Evolutionary conservation across 1,139 yeast genomes (phyloP), one percentile per base, ranked within the genome.

Genomic region (Diutina neorugosa): DNA sequence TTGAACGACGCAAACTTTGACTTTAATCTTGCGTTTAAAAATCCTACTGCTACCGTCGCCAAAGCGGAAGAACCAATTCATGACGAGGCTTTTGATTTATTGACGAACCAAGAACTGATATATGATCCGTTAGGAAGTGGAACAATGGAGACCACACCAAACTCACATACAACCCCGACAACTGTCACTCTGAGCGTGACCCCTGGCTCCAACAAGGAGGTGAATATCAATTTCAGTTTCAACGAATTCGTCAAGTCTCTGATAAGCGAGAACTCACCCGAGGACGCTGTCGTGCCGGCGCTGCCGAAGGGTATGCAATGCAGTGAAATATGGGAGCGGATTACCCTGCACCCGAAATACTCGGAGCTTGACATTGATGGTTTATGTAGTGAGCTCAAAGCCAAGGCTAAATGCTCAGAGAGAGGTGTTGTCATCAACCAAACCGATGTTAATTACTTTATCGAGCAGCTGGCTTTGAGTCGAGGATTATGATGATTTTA

Each of bases 361-460:
- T 82, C 94, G 6, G 96, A 91, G 57, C 75, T 93, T 55, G 98
- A 93, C 67, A 90, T 93, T 58, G 97, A 91, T 65, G 94, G 96
- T 1, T 77, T 93, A 63, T 93, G 98, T 75, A 67, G 71, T 44
- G 98, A 93, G 68, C 77, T 93, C 65, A 85, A 91, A 69, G 70
- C 82, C 48, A 93, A 91, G 76, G 98, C 98, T n/a, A 90, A 89
- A 68, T 93, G 98, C 71, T 84, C 96, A 4, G 97, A 91, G 63
- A 73, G 76, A 55, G 98, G 98, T 14, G 97, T 86, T 37, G 94
- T 93, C 43, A 80, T 93, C 40, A 83, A 86, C 57, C 84, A 86
- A 54, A 70, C 76, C 40, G 97, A 90, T 63, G 93, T 93, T 42
- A 86, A 86, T 59, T 70, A 71, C 49, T 80, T 85, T 48, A 70